Base-by-base conservation (phyloP, 2,329 filamentous ascomycete species). In the Botryotinia calthae region DNA sequence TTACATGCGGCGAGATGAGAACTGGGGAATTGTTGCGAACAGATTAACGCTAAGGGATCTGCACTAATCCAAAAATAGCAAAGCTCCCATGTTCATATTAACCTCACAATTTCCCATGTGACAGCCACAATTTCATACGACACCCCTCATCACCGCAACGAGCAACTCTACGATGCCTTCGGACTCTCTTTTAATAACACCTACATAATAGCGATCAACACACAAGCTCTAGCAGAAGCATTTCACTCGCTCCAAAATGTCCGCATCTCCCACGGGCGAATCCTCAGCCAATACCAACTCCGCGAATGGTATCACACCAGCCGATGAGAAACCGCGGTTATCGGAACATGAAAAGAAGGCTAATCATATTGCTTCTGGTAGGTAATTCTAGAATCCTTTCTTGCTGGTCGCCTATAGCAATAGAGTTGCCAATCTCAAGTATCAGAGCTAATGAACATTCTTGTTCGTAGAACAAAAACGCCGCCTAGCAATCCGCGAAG, bases 301-400 rank as follows among this genome's bases (percentile, higher is more conserved):
- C 20, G 76, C 76, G 51, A 79, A 77, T 70, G 65, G 65, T 65
- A 76, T 75, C 16, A 75, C 75, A 73, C 62, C 74, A 67, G 67
- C 58, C 31, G 79, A 81, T 22, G 87, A 89, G 75, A 90, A 90
- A 77, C 87, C 90, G 54, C 87, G 90, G 75, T 84, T 93, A 74
- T 90, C 89, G 64, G 90, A 92, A 77, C 85, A 88, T 74, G 89
- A 93, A 79, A 93, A 92, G 85, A 92, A 92, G 81, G 88, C 87
- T 78, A 93, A 93, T 79, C 91, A 93, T 82, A 92, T 92, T 77
- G 87, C 88, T 37, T 91, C 89, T 7, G 80, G 80, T 81, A 76
- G 34, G 58, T 44, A 42, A 8, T 58, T 56, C 7, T 51, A 31
- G 22, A 16, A 7, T 1, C 2, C 51, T 54, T 42, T 9, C 25